A percentile compares a stretch with the other conserved stretches of the same genome.
phyloP scores from a whole-genome alignment of 2,329 filamentous ascomycete genomes.

The Ploettnerulaceae sp. region DNA sequence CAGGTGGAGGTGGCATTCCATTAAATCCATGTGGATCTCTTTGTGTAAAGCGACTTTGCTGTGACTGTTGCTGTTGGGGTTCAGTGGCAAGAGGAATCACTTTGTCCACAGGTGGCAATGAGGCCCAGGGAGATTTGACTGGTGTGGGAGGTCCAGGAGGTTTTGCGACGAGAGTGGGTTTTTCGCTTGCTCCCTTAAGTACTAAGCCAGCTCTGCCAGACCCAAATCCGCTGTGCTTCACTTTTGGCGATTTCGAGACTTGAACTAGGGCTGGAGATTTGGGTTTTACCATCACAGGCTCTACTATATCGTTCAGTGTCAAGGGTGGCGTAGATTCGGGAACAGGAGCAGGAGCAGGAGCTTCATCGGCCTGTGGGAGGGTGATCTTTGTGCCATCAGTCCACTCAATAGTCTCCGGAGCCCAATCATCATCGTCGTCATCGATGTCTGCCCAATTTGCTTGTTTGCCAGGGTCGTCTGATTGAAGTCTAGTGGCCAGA shows the following conservation, averaged over 20 bases:
- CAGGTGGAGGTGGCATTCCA: conserved; percentile 46
- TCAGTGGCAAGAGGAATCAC: conserved; percentile 65
- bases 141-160: conserved; percentile 62
- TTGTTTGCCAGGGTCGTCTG: conserved; percentile 69
- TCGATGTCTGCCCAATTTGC: conserved; percentile 88
- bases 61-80: conserved; percentile 41
- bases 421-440: conserved; percentile 84
- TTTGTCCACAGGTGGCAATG: conserved; percentile 79
- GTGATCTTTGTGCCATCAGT: conserved; percentile 82
- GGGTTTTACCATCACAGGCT: conserved; percentile 25
- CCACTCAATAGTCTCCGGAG: conserved; percentile 80
- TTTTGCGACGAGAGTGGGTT: conserved; percentile 69
- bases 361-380: conserved; percentile 58
- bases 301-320: conserved; percentile 23
- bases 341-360: conserved; percentile 26
- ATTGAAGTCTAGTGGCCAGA: conserved; percentile 71
- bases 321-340: conserved; percentile 28
- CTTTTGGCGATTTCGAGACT: conserved; percentile 27
- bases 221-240: conserved; percentile 32
- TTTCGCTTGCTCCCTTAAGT: conserved; percentile 63
- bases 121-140: conserved; percentile 87
- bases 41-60: conserved; percentile 44
- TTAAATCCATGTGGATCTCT: conserved; percentile 55
- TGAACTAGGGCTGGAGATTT: conserved; percentile 32
- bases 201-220: conserved; percentile 51